A percentile compares a stretch with the other conserved stretches of the same genome.
phyloP scores from a whole-genome alignment of 73 alveolate genomes.

The Stentor coeruleus region DNA sequence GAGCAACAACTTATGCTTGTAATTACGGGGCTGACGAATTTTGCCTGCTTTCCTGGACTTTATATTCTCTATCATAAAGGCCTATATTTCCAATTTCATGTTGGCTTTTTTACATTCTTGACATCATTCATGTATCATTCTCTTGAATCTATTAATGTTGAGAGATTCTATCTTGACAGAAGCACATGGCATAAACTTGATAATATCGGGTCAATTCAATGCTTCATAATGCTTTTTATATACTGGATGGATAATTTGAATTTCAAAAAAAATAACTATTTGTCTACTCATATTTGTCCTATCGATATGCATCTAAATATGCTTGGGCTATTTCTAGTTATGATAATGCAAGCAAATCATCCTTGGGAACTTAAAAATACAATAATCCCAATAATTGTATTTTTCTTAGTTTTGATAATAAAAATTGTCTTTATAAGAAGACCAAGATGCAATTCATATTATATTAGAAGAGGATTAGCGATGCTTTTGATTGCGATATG shows the following conservation, averaged over 20 bases:
- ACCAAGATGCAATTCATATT: neutral
- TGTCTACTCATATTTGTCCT: neutral
- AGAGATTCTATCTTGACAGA: too few relatives aligned
- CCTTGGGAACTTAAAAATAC: neutral
- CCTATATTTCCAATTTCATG: too few relatives aligned
- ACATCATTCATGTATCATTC: too few relatives aligned
- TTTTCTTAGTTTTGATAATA: neutral
- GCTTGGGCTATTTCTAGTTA: neutral
- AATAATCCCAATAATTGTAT: neutral
- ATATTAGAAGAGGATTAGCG: neutral
- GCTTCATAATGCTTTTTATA: neutral
- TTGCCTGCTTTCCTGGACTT: too few relatives aligned
- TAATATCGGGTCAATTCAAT: neutral
- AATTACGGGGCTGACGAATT: too few relatives aligned
- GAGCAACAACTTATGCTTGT: too few relatives aligned
- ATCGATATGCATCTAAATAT: neutral
- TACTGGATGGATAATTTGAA: slow-evolving; percentile 11
- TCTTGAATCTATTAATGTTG: too few relatives aligned
- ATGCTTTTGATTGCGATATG: neutral
- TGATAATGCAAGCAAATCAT: slow-evolving; percentile 13
- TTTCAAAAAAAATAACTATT: neutral
- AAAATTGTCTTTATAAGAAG: neutral
- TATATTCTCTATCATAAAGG: too few relatives aligned
- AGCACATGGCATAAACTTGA: slow-evolving; percentile 13
- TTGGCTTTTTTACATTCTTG: too few relatives aligned